A percentile compares a stretch with the other conserved stretches of the same genome.
Conservation (phyloP, 805 yeast genomes). For the Myxozyma neotropica region DNA sequence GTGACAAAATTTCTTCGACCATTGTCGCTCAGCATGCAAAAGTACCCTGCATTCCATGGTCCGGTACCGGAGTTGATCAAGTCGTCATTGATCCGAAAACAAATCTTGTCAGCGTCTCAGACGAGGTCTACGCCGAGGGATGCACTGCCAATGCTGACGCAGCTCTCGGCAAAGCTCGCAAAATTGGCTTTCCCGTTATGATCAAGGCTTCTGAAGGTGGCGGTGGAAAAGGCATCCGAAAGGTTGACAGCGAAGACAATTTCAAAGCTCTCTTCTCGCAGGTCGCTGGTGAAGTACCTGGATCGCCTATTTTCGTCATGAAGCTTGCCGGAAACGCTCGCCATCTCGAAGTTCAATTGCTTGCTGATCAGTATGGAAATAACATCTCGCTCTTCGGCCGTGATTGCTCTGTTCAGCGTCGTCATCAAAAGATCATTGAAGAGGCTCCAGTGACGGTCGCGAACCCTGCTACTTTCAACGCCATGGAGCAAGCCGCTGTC, state of each 20-base stretch:
- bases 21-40: constrained; percentile 98
- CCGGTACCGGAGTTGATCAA: constrained; percentile 93
- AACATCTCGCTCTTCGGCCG: constrained; percentile 97
- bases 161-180: constrained; percentile 80
- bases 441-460: constrained; percentile 99
- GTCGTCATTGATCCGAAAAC: constrained; percentile 70
- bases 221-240: constrained; percentile 99
- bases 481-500: constrained; percentile 97
- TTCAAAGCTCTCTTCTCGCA: constrained; percentile 79
- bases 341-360: constrained; percentile 95
- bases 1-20: constrained; percentile 97
- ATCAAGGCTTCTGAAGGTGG: constrained; percentile 99
- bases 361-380: constrained; percentile 98
- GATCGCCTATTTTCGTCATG: constrained; percentile 98
- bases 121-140: constrained; percentile 80
- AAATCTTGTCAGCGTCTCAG: constrained; percentile 85
- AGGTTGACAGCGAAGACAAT: constrained; percentile 82
- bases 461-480: constrained; percentile 74
- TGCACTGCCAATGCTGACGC: constrained; percentile 85
- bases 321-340: constrained; percentile 96
- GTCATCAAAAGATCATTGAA: constrained; percentile 98
- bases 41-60: constrained; percentile 99
- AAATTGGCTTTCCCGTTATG: constrained; percentile 98
- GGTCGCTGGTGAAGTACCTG: constrained; percentile 97
- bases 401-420: constrained; percentile 99